Evolutionary conservation across 345 rosid species (phyloP), one percentile per base, ranked within the genome.

Genomic region (Rubroshorea leprosula): DNA sequence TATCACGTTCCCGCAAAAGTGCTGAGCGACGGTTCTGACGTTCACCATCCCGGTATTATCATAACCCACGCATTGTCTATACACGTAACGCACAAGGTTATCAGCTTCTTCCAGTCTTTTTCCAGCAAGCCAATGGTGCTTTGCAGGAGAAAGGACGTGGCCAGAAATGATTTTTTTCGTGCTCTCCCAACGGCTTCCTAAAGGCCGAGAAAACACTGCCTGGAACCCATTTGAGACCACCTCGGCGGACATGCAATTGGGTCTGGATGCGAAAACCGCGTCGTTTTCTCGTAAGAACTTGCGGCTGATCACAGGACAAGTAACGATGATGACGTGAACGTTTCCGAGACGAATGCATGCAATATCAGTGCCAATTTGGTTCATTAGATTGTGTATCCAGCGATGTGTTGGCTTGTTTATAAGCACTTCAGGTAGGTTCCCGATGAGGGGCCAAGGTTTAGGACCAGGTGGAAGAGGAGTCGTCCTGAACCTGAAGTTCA

Each of bases 391-490:
- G 54, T 75, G 83, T 41, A 79, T 69, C 83, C 83, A 79, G 3
- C 66, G 20, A 49, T 70, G 73, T 0, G 62, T 54, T 0, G 78
- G 80, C 39, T 75, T 78, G 55, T 52, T 61, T 25, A 43, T 51
- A 8, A 75, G 55, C 78, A 79, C 64, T 46, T 70, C 51, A 0
- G 76, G 78, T 15, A 78, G 26, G 64, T 47, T 68, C 2, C 82
- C 82, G 21, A 78, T 23, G 55, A 78, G 23, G 0, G 75, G 82
- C 77, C 79, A 78, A 46, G 74, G 72, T 5, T 23, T 22, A 15
- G 76, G 78, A 4, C 82, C 78, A 0, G 82, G 82, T 0, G 82
- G 82, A 24, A 74, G 79, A n/a, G n/a, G n/a, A n/a, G n/a, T n/a
- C n/a, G n/a, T n/a, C n/a, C n/a, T n/a, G n/a, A n/a, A n/a, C n/a